Evolutionary conservation across 2,329 filamentous ascomycete genomes (phyloP), one percentile per base, ranked within the genome.

Genomic region (Claviceps maximensis): DNA sequence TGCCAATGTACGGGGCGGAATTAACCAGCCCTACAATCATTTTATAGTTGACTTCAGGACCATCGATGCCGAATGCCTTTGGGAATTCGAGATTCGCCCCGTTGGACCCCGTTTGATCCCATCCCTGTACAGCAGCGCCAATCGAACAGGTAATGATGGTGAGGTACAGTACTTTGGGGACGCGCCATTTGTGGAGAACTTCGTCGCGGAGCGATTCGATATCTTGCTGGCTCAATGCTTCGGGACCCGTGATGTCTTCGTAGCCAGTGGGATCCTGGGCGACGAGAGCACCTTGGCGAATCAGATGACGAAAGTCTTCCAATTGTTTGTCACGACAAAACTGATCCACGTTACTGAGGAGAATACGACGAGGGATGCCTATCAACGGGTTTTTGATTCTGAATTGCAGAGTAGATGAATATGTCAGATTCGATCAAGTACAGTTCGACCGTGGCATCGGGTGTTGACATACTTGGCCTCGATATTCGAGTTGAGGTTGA

Each of bases 281-380:
- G 19, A 89, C 77, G 12, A 91, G 73, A 3, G 86, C 87, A 36
- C 85, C 87, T 60, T 83, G 84, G 50, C 77, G 73, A 50, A 89
- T 73, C 17, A 84, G 62, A 3, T 71, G 68, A 3, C 80, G 67
- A 58, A 84, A 74, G 52, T 84, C 77, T 2, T 70, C 66, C 27
- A 89, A 72, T 25, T 74, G 74, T 58, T 84, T 78, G 44, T 75
- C 68, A 15, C 71, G 69, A 41, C 82, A 83, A 60, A 86, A 87
- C n/a, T 71, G 70, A 50, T 80, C 74, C 33, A 82, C 82, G 50
- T 81, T 70, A 40, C 64, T 62, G 52, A 82, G 66, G 8, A 83
- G 72, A 72, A 71, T 57, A 69, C 64, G 47, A 67, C 71, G 56
- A 63, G 78, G 69, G 49, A 82, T 71, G 40, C 78, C 79, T 29